Base-by-base conservation (phyloP, 2,329 filamentous ascomycete species). In the Stachybotrys chartarum region DNA sequence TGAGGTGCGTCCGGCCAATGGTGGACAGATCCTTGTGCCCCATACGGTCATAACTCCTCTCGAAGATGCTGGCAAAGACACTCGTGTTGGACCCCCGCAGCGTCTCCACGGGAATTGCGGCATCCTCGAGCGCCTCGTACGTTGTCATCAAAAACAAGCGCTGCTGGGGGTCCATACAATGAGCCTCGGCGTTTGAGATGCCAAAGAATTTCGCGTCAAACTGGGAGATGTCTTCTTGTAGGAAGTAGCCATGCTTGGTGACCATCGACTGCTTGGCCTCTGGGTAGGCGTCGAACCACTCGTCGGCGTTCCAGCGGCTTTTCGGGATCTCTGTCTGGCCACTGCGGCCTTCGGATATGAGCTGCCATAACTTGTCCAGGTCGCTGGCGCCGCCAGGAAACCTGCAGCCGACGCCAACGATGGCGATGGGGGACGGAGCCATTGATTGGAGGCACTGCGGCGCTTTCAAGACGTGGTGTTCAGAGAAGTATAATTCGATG, bases 131-230 rank as follows among this genome's bases (percentile, higher is more conserved):
- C 11, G 55, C 55, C 2, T 56, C 52, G 39, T 58, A 58, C 31
- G 53, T 35, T 6, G 48, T 16, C 32, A 57, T 55, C 1, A 59
- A 30, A 16, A 54, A 48, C 53, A 45, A 18, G 1, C 57, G 48
- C 24, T 57, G 53, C 53, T 55, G 52, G 0, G 57, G 57, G 14
- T 59, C 57, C 51, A 59, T 52, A 1, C 53, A 8, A 3, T 53
- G 53, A 7, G 57, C 57, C n/a, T 59, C 49, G 8, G 30, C 51
- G 54, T 52, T 50, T 4, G 58, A 59, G 0, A 59, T 17, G 0
- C 65, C 66, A 58, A 75, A 75, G 56, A 75, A 75, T 1, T 68
- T 66, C 1, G 72, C 70, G 58, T 75, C 73, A 53, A 74, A 74
- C 3, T 54, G 57, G 3, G 59, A 66, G 0, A 66, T 60, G 50